Conservation (phyloP, 768 basidiomycete genomes). For the Sarcomyxa edulis region DNA sequence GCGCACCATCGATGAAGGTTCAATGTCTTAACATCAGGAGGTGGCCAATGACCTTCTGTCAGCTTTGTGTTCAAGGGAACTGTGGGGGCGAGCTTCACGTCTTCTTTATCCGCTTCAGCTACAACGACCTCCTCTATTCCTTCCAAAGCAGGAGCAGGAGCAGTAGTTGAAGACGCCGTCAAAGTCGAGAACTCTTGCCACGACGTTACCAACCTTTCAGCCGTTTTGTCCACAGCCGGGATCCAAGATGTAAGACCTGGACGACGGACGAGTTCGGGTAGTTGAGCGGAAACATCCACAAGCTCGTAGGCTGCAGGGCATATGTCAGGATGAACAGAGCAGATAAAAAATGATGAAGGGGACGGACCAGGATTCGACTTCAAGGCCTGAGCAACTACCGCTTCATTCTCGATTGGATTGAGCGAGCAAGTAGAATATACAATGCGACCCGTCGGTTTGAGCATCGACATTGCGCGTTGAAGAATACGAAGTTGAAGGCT, state of each 20-base stretch:
- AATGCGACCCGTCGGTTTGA: slow-evolving; percentile 78
- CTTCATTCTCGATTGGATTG: slow-evolving; percentile 97
- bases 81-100: too few species aligned
- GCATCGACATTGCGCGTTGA: slow-evolving; percentile 86
- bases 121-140: too few species aligned
- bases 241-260: slow-evolving; percentile 79
- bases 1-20: slow-evolving; percentile 71
- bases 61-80: slow-evolving; percentile 59
- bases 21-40: slow-evolving; percentile 51
- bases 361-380: slow-evolving; percentile 59
- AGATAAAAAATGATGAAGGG: neutral
- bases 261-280: slow-evolving; percentile 68
- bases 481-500: slow-evolving; percentile 93
- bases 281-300: slow-evolving; percentile 66
- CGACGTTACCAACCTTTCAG: slow-evolving; percentile 46
- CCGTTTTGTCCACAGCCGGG: slow-evolving; percentile 56
- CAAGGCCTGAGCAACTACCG: slow-evolving; percentile 85
- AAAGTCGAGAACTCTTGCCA: slow-evolving; percentile 59
- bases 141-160: too few species aligned
- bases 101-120: too few species aligned
- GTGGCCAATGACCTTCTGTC: slow-evolving; percentile 77
- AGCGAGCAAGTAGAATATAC: slow-evolving; percentile 98
- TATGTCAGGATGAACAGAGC: neutral
- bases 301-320: slow-evolving; percentile 59
- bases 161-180: too few species aligned